A percentile compares a stretch with the other conserved stretches of the same genome.
phyloP scores from a whole-genome alignment of 2,329 filamentous ascomycete genomes.

The Aspergillus awamori region DNA sequence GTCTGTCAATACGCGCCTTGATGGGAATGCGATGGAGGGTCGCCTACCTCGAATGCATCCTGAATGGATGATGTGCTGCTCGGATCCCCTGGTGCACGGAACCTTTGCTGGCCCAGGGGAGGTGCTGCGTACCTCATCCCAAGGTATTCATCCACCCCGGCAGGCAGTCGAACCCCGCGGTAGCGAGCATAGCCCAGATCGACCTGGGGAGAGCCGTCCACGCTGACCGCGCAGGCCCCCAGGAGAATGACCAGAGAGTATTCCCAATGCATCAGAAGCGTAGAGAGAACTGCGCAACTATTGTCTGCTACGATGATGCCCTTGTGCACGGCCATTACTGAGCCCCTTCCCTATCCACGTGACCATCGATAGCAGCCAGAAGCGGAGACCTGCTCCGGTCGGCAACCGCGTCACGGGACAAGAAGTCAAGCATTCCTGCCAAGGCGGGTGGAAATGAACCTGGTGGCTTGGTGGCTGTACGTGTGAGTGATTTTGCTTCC shows the following conservation, averaged over 20 bases:
- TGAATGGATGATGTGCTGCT: constrained; percentile 38
- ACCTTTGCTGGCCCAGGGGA: constrained; percentile 64
- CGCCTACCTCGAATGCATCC: constrained; percentile 52
- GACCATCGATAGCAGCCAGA: background rate
- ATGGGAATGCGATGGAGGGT: background rate
- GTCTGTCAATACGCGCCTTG: background rate
- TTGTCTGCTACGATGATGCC: background rate
- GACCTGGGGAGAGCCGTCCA: constrained; percentile 40
- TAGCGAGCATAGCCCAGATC: constrained; percentile 67
- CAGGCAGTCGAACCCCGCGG: constrained; percentile 53
- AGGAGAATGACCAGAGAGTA: background rate
- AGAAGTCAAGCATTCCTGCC: background rate
- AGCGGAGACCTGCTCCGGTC: too few species aligned
- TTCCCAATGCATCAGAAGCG: background rate
- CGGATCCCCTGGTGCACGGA: constrained; percentile 65
- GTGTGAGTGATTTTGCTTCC: too few species aligned
- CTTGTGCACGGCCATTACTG: background rate
- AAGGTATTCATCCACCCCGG: constrained; percentile 67
- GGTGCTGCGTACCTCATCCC: constrained; percentile 71
- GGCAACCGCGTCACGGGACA: too few species aligned
- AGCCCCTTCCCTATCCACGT: background rate
- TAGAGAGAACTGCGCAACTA: background rate
- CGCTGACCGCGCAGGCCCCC: background rate
- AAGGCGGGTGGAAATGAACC: background rate
- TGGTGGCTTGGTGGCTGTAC: too few species aligned